Evolutionary conservation across 805 yeast genomes (phyloP).

Genomic region (Candida koratica): DNA sequence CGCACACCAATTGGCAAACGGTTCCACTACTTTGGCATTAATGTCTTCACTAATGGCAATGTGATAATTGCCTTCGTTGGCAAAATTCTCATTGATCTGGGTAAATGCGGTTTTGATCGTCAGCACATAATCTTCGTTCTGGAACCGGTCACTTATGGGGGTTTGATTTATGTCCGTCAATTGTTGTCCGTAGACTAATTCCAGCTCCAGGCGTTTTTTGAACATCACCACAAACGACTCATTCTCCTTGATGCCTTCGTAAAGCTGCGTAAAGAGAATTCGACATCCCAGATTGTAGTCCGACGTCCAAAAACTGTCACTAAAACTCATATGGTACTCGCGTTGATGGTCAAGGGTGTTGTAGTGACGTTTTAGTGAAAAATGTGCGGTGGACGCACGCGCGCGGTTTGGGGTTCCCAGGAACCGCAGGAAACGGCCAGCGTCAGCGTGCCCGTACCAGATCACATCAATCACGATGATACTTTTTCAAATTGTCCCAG

Average conservation of each 20-base stretch:
- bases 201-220: conserved; percentile 68
- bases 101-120: conserved; percentile 60
- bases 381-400: no score
- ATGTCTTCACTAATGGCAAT: conserved; percentile 60
- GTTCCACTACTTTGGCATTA: conserved; percentile 56
- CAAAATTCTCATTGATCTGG: conserved; percentile 53
- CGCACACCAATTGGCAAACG: conserved; percentile 70
- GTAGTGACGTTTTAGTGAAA: neutral
- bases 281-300: conserved; percentile 57
- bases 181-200: conserved; percentile 58
- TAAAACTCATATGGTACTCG: conserved; percentile 67
- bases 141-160: conserved; percentile 34
- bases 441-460: conserved; percentile 2
- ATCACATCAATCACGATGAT: conserved; percentile 16
- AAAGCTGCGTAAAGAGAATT: conserved; percentile 48
- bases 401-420: no score
- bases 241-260: conserved; percentile 66
- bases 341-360: no score
- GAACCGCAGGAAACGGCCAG: no score
- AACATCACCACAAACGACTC: conserved; percentile 64
- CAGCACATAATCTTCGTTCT: conserved; percentile 56
- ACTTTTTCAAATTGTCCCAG: conserved; percentile 42
- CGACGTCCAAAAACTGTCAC: conserved; percentile 73
- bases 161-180: conserved; percentile 36
- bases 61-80: conserved; percentile 56